phyloP scores from a whole-genome alignment of 2,329 filamentous ascomycete genomes.

The Penicillium polonicum region DNA sequence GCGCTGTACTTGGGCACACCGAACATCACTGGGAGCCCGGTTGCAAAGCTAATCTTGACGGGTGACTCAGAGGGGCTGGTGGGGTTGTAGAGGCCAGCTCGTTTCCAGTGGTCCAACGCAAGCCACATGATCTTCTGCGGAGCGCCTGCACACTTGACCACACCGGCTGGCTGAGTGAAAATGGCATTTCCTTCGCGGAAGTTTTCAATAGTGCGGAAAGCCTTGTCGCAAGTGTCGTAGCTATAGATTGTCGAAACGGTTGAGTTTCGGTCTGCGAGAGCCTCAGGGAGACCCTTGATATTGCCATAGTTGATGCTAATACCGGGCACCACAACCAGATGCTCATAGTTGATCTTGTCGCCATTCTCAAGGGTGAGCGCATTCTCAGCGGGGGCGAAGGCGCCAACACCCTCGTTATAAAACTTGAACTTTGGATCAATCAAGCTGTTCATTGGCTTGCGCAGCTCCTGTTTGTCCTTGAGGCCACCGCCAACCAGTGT shows the following conservation, averaged over 20 bases:
- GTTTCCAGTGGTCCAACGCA: constrained; percentile 59
- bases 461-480: constrained; percentile 61
- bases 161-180: constrained; percentile 60
- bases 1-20: constrained; percentile 61
- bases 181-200: constrained; percentile 54
- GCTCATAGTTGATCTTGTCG: constrained; percentile 60
- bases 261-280: constrained; percentile 50
- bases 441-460: constrained; percentile 51
- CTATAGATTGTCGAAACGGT: constrained; percentile 59
- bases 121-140: constrained; percentile 65
- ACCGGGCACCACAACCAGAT: constrained; percentile 63
- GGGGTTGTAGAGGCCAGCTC: constrained; percentile 51
- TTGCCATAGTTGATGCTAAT: constrained; percentile 53
- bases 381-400: constrained; percentile 58
- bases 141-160: constrained; percentile 61
- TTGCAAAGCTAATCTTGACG: constrained; percentile 57
- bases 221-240: constrained; percentile 57
- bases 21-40: constrained; percentile 58
- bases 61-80: constrained; percentile 41
- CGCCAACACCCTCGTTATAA: constrained; percentile 54
- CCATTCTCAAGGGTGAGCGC: constrained; percentile 56
- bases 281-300: constrained; percentile 58
- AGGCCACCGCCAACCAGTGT: constrained; percentile 67
- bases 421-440: constrained; percentile 62
- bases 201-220: constrained; percentile 49